A percentile compares a stretch with the other conserved stretches of the same genome.
Conservation (phyloP, 805 yeast species). For the Wickerhamomyces xylosicus region DNA sequence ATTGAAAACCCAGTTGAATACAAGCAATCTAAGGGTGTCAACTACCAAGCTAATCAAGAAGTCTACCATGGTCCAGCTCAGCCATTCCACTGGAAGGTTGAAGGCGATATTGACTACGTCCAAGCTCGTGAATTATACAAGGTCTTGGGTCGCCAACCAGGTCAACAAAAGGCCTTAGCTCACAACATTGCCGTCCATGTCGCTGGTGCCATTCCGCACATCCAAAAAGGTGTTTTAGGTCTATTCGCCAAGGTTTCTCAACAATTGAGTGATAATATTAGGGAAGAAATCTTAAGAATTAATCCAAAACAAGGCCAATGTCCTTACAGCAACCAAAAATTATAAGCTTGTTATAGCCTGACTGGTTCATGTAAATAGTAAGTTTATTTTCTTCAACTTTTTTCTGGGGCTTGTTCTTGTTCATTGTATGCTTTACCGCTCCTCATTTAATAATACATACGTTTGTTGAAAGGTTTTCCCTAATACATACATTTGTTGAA, state of each 20-base stretch:
- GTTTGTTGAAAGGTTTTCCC: too few species aligned
- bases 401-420: too few species aligned
- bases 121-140: constrained; percentile 71
- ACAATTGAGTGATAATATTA: constrained; percentile 57
- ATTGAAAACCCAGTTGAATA: constrained; percentile 25
- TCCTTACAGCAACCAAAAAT: constrained; percentile 14
- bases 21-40: constrained; percentile 15
- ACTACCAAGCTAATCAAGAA: constrained; percentile 57
- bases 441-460: too few species aligned
- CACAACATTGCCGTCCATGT: constrained; percentile 78
- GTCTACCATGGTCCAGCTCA: constrained; percentile 75
- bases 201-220: constrained; percentile 53
- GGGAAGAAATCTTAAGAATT: constrained; percentile 46
- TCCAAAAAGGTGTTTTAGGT: constrained; percentile 72
- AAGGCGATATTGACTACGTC: constrained; percentile 57
- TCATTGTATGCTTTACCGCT: too few species aligned
- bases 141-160: constrained; percentile 65
- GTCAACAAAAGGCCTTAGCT: constrained; percentile 77
- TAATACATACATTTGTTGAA: too few species aligned
- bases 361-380: too few species aligned
- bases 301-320: constrained; percentile 16
- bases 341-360: constrained; percentile 5
- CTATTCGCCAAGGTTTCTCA: constrained; percentile 67
- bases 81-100: constrained; percentile 78
- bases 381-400: too few species aligned